Evolutionary conservation across 495 filamentous ascomycete species (phyloP), one percentile per base, ranked within the genome.

Genomic region (Parachaetomium inaequale): DNA sequence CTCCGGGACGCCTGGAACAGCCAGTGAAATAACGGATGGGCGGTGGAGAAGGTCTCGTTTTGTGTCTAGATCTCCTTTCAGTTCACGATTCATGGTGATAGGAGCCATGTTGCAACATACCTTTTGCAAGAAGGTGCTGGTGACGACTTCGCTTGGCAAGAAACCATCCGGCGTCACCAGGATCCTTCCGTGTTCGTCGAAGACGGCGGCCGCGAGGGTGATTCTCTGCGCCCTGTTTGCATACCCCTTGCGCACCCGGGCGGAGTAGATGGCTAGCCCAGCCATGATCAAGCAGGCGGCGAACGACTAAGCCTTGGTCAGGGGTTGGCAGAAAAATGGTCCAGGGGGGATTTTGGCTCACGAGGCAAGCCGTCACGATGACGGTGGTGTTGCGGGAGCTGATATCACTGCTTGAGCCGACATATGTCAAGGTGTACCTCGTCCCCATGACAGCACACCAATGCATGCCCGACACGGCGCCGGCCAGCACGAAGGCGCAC

Each of bases 21-120:
- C 92, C 92, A 96, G 31, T 92, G 85, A 71, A 94, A 96, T 12
- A 91, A 85, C 3, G 88, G 85, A 68, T 96, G 91, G 15, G 82
- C 82, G 43, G 87, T 85, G 36, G 85, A 85, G 66, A 96, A 91
- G 31, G 85, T 81, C 54, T 96, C 91, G 56, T 90, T 83, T 62
- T 89, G 87, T 3, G 84, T 86, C 82, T 68, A 23, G 23, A 15
- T 12, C 19, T 23, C 3, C 3, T 87, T 66, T 54, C 55, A 21
- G 50, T 4, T 23, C 32, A 26, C 28, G 19, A 29, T 17, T n/a
- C 1, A 19, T 32, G 6, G 2, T 4, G 49, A 14, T 21, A 14
- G 19, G 26, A 10, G 28, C 15, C 14, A 4, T 19, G 17, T 7
- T 6, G 2, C 5, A 32, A 11, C 58, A 32, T 34, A 59, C 64